Base-by-base conservation (phyloP, 2,329 filamentous ascomycete genomes). In the Xylaria sp. region DNA sequence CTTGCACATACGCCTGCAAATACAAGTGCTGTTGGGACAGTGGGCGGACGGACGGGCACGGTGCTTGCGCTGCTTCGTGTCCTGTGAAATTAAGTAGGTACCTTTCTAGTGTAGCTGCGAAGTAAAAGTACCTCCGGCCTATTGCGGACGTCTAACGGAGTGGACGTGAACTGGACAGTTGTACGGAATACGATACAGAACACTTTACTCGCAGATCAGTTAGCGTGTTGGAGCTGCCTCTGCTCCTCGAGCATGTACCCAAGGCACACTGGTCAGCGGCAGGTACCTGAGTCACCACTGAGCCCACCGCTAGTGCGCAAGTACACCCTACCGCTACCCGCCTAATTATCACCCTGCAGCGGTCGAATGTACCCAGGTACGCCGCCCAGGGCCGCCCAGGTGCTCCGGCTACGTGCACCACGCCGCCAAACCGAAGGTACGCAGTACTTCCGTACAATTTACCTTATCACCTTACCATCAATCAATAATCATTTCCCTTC, bases 401-500 rank as follows among this genome's bases (percentile, higher is more conserved):
- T 30, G 23, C 23, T 30, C 23, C 23, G 23, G 23, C 23, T 30
- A 30, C 3, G 23, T 30, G 23, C 23, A 30, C 23, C 23, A 30
- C 4, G 23, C 23, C 23, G 23, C 23, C 23, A 30, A 30, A 46
- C 42, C 42, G 13, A 46, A 46, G 13, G 13, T 46, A n/a, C 42
- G 13, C 13, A 4, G 42, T 46, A 49, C 47, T n/a, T 50, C 23
- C 49, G 6, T 10, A n/a, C 49, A 46, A 18, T 34, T 46, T 56
- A 51, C 42, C 42, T 54, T 52, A 55, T 48, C 47, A 59, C 52
- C 57, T 61, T 58, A 51, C 54, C 52, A 53, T 63, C 50, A 18
- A 58, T 57, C 49, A 51, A 56, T 50, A 50, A 48, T 48, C 46
- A 49, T 57, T 63, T 55, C 61, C 55, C 49, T 58, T 46, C 47